These are phyloP conservation scores for Talaromyces verruculosus DNA, from an alignment of 2,329 filamentous ascomycete genomes.

Conservation along the genomic window DNA sequence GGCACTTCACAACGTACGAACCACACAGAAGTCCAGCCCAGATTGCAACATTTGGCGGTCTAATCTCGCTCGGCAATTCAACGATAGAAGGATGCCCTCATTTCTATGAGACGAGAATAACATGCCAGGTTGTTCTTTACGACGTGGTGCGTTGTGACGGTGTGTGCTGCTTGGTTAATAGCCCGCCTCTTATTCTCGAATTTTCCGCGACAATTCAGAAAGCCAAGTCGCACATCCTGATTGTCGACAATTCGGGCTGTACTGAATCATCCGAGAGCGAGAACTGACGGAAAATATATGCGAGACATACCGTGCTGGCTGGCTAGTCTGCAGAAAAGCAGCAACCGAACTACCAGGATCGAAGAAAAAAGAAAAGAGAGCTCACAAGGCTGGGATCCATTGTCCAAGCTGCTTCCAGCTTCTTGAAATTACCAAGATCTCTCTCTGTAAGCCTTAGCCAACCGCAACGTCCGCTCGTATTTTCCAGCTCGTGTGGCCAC, in stretches of 20 bases:
- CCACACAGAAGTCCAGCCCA: not conserved
- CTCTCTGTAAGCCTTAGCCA: slow-evolving; percentile 7
- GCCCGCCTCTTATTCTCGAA: not conserved
- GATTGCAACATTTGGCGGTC: not conserved
- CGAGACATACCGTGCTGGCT: not conserved
- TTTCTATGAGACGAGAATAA: not conserved
- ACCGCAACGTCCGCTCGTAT: slow-evolving; percentile 9
- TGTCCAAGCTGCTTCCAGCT: not conserved
- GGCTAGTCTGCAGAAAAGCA: not conserved
- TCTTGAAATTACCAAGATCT: not conserved
- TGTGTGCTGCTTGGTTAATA: not conserved
- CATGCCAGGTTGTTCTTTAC: slow-evolving; percentile 1
- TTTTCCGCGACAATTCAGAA: not conserved
- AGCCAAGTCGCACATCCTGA: not conserved
- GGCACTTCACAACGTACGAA: not conserved
- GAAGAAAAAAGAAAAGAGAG: not conserved
- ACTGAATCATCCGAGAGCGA: not conserved
- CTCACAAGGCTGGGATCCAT: not conserved
- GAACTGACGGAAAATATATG: not conserved
- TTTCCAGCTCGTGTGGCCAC: slow-evolving; percentile 5
- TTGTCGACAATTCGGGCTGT: not conserved
- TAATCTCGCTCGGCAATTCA: not conserved
- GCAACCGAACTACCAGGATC: not conserved
- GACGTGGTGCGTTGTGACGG: not conserved
- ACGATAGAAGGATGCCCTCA: not conserved